phyloP scores from a whole-genome alignment of 2,329 filamentous ascomycete genomes.

The Talaromyces funiculosus region DNA sequence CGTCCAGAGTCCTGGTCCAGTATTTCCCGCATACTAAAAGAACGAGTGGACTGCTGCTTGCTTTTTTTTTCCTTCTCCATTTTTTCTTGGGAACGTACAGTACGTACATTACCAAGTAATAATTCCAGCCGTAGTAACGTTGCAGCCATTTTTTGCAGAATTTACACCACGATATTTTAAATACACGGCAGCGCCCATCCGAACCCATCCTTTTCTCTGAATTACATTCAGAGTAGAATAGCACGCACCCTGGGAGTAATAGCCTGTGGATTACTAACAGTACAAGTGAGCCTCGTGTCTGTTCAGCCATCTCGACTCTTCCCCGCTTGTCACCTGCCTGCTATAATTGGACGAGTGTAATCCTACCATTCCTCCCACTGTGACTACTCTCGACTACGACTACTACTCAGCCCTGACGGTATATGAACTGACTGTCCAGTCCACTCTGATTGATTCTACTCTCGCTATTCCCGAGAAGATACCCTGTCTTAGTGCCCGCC shows the following conservation, averaged over 20 bases:
- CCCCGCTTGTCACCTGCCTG: conserved; percentile 7
- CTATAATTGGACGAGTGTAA: conserved; percentile 2
- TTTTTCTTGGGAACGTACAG: not conserved
- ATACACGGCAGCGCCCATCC: not conserved
- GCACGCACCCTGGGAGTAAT: not conserved
- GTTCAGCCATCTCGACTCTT: conserved; percentile 1
- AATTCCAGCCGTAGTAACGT: not conserved
- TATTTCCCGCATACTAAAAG: not conserved
- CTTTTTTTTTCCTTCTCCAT: not conserved
- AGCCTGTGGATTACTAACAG: not conserved
- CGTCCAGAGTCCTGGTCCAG: not conserved
- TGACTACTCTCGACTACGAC: not conserved
- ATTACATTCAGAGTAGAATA: not conserved
- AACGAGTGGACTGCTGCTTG: not conserved
- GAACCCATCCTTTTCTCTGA: not conserved
- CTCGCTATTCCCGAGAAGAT: not conserved
- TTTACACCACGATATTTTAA: not conserved
- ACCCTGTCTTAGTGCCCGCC: not conserved
- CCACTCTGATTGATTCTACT: not conserved
- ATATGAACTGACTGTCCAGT: not conserved
- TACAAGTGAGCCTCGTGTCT: not conserved
- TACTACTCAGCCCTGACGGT: not conserved
- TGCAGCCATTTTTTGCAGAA: not conserved
- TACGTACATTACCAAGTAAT: not conserved
- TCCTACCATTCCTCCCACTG: not conserved